Percentiles rank a stretch among this genome's conserved stretches.
phyloP scores from a whole-genome alignment of 352 stramenopile genomes.

The Phytopythium cucurbitacearum region DNA sequence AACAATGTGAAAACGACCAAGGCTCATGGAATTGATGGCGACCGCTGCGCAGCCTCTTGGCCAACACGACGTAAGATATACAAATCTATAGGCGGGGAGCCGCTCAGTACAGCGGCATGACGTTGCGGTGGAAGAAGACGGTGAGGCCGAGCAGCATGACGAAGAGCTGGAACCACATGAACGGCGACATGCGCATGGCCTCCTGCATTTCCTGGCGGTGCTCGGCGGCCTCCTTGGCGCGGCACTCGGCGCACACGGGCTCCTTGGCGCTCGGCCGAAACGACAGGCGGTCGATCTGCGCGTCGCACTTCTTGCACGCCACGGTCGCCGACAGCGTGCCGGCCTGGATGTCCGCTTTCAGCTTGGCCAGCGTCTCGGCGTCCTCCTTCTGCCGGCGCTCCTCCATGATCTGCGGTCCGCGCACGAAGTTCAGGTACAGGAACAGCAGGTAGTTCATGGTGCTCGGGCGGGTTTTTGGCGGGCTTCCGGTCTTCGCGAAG shows the following conservation, averaged over 20 bases:
- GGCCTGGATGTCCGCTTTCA: slow-evolving; percentile 45
- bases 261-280: slow-evolving; percentile 19
- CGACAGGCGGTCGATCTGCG: slow-evolving; percentile 29
- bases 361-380: slow-evolving; percentile 33
- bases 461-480: background rate
- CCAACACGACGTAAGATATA: slow-evolving; percentile 1
- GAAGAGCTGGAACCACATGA: slow-evolving; percentile 69
- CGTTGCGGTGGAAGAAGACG: slow-evolving; percentile 70
- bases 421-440: slow-evolving; percentile 75
- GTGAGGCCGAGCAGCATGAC: slow-evolving; percentile 47
- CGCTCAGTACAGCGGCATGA: slow-evolving; percentile 46
- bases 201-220: slow-evolving; percentile 19
- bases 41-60: background rate
- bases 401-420: slow-evolving; percentile 48
- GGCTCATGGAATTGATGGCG: background rate
- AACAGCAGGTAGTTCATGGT: slow-evolving; percentile 76
- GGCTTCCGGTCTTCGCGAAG: slow-evolving; percentile 7
- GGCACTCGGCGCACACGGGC: slow-evolving; percentile 44
- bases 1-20: too few relatives aligned
- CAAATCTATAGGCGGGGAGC: background rate
- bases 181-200: slow-evolving; percentile 60
- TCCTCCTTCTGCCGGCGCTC: slow-evolving; percentile 50
- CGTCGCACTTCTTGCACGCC: slow-evolving; percentile 79
- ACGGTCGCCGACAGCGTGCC: slow-evolving; percentile 39
- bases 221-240: slow-evolving; percentile 23